Conservation (phyloP, 352 stramenopile genomes). For the Phytophthora citricola region DNA sequence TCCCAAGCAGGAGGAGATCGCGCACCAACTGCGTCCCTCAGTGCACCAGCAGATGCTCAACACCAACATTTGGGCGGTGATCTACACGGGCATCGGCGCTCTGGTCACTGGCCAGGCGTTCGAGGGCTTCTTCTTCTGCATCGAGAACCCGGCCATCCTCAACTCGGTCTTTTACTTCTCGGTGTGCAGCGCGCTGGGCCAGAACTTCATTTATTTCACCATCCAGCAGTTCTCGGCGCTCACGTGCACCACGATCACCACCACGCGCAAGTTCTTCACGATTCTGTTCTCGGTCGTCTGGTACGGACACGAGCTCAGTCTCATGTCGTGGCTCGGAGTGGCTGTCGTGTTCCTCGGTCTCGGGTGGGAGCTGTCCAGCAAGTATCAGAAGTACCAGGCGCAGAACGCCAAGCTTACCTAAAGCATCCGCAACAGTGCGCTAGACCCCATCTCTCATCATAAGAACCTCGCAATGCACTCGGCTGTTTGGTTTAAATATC, state of each 20-base stretch:
- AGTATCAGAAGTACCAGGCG: constrained; percentile 87
- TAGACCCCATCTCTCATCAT: constrained; percentile 32
- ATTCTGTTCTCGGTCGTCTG: constrained; percentile 98
- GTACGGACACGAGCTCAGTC: constrained; percentile 94
- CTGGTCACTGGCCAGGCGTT: constrained; percentile 79
- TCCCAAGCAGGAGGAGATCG: constrained; percentile 95
- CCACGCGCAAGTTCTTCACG: constrained; percentile 99
- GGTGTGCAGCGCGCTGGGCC: constrained; percentile 95
- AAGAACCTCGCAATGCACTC: constrained; percentile 35
- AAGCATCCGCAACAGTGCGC: constrained; percentile 11
- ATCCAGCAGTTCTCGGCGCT: constrained; percentile 98
- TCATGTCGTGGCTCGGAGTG: constrained; percentile 93
- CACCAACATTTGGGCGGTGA: constrained; percentile 89
- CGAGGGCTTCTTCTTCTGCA: constrained; percentile 78
- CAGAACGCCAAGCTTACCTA: constrained; percentile 51
- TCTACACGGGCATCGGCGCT: constrained; percentile 82
- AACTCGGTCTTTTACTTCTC: constrained; percentile 94
- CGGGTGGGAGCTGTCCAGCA: constrained; percentile 84
- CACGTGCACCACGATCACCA: constrained; percentile 99
- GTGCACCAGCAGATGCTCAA: constrained; percentile 93
- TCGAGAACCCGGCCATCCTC: constrained; percentile 85
- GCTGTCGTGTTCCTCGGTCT: constrained; percentile 92
- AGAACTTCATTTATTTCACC: constrained; percentile 99
- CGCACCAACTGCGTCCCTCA: constrained; percentile 71
- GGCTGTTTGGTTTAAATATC: constrained; percentile 19